Base-by-base conservation (phyloP, 495 filamentous ascomycete species). In the Aspergillus ostianus region DNA sequence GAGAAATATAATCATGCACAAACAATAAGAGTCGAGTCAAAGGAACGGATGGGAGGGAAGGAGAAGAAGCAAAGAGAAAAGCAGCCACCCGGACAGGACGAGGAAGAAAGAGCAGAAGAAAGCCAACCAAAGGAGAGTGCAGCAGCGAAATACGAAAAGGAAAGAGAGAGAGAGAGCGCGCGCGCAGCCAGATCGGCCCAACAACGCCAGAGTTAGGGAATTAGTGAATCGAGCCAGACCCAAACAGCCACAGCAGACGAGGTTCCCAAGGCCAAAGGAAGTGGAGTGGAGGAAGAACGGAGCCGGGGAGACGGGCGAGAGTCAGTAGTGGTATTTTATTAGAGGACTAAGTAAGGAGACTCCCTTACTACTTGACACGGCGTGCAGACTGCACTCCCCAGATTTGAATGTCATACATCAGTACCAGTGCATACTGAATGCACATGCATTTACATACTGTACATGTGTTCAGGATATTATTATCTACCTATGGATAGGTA, bases 131-230 rank as follows among this genome's bases (percentile, higher is more conserved):
- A 57, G 32, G 53, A 30, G 53, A 58, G 23, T 26, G 23, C 23
- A 26, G 23, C 23, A 26, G 23, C 23, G 20, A 51, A 55, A 61
- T 55, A 44, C 36, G 58, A 57, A 58, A 49, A 52, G 41, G 57
- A 52, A 32, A 76, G 78, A 50, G 23, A 56, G 46, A 65, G 59
- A 58, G 62, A 62, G 67, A 53, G 54, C 2, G 23, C 23, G 23
- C 47, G 48, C 20, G 53, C 48, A n/a, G 48, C 29, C 29, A 32
- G 29, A 32, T 32, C 29, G 29, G 29, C 29, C 29, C 29, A 32
- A 32, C 29, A 32, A 10, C 6, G 10, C 7, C 29, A 52, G 47
- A 17, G 36, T 51, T 21, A 53, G 45, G 18, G 20, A 32, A 32
- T 32, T 32, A 46, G 26, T 27, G 6, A 55, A 44, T 52, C 18